Conservation (phyloP, 768 basidiomycete species). For the Dendrothele bispora region DNA sequence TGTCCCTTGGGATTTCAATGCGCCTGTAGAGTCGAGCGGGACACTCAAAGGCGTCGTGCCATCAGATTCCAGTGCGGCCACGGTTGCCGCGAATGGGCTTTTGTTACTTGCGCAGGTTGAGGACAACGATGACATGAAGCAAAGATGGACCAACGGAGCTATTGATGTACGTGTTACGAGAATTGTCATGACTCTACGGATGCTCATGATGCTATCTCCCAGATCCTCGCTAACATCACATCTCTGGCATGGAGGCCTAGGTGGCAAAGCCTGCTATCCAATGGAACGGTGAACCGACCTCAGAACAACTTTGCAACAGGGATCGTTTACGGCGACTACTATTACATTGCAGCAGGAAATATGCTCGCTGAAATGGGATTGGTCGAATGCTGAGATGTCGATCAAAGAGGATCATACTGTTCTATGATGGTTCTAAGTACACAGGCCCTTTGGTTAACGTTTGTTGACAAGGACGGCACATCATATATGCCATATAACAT, state of each 20-base stretch:
- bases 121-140: constrained; percentile 26
- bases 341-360: constrained; percentile 41
- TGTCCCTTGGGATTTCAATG: constrained; percentile 81
- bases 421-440: too few species aligned
- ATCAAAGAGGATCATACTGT: too few species aligned
- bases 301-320: constrained; percentile 59
- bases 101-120: constrained; percentile 53
- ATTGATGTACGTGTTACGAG: constrained; percentile 37
- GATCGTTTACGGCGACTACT: constrained; percentile 56
- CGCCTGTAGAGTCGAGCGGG: too few species aligned
- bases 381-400: constrained; percentile 23
- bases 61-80: constrained; percentile 72
- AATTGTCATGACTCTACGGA: background rate
- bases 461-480: too few species aligned
- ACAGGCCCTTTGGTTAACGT: too few species aligned
- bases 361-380: constrained; percentile 34
- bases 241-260: constrained; percentile 54
- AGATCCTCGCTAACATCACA: constrained; percentile 41
- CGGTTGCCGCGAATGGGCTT: constrained; percentile 59
- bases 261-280: constrained; percentile 66
- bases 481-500: too few species aligned
- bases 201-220: background rate
- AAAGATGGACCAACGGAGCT: constrained; percentile 48
- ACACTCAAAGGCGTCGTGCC: constrained; percentile 45
- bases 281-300: constrained; percentile 64